Evolutionary conservation across 208 protist species (phyloP).

Genomic region (Trypanosoma platydactyli): DNA sequence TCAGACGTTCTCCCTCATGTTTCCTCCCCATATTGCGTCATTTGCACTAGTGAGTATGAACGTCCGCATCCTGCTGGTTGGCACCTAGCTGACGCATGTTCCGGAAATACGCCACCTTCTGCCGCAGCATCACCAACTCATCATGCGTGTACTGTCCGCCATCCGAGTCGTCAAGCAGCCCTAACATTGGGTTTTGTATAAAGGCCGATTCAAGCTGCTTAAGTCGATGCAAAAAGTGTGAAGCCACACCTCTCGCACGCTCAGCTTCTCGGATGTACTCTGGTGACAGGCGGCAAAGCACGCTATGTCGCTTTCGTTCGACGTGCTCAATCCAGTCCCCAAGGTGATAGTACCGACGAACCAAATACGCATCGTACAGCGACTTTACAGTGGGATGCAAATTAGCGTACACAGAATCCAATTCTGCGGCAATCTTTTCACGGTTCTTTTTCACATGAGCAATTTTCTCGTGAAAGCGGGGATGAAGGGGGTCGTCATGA

Average conservation of each 20-base stretch:
- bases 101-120: conserved; percentile 83
- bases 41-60: conserved; percentile 59
- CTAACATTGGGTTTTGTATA: conserved; percentile 52
- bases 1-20: background rate
- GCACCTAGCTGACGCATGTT: conserved; percentile 72
- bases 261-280: conserved; percentile 51
- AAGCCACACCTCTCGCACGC: conserved; percentile 45
- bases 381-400: conserved; percentile 87
- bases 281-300: conserved; percentile 67
- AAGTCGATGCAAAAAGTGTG: conserved; percentile 57
- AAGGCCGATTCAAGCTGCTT: conserved; percentile 51
- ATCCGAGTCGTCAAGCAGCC: conserved; percentile 42
- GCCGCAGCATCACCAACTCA: conserved; percentile 77
- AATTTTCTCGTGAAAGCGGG: conserved; percentile 68
- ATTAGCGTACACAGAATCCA: conserved; percentile 69
- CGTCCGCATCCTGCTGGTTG: conserved; percentile 76
- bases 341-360: conserved; percentile 82
- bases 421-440: conserved; percentile 61
- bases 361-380: conserved; percentile 81
- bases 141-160: conserved; percentile 55
- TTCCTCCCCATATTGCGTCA: background rate
- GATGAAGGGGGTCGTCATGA: conserved; percentile 82
- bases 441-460: conserved; percentile 53
- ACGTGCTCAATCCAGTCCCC: conserved; percentile 79
- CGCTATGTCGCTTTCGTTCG: conserved; percentile 58